Base-by-base conservation (phyloP, 306 rosid genomes). In the Cicer arietinum region DNA sequence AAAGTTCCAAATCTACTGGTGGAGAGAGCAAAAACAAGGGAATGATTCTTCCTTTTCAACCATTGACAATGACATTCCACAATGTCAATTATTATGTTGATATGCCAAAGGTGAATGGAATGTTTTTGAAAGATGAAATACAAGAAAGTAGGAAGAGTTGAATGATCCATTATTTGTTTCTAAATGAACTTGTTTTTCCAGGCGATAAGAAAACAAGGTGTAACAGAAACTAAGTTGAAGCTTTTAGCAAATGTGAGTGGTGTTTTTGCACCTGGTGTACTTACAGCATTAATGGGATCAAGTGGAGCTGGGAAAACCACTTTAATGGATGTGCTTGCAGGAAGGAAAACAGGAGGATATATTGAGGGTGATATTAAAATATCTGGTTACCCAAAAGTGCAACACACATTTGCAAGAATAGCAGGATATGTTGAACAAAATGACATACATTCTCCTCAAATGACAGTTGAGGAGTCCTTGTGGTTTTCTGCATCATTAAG, bases 21-120 rank as follows among this genome's bases (percentile, higher is more conserved):
- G 71, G 44, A 25, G 83, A 75, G 16, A 65, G 17, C 64, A 74
- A 60, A 30, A 62, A n/a, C 82, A 89, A 88, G 87, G 98, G 98
- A 81, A 90, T 93, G 97, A 90, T 89, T 83, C 96, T 93, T 59
- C 65, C 65, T 11, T 59, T 59, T 59, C 16, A 59, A 12, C 65
- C 65, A 7, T 59, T 60, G 67, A 35, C 43, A 60, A 35, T 60
- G 66, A 35, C 66, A n/a, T 60, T 60, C 66, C 66, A 60, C 20
- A 60, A 60, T 60, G 66, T 60, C 43, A 60, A 60, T 35, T 60
- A 60, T 35, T 60, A 30, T n/a, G 66, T 60, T 6, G 66, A 60
- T 35, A 60, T 60, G 66, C 44, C 66, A 59, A 2, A 59, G 44
- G 66, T 59, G 66, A 59, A 20, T 7, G 17, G 8, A 6, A 10